These are phyloP conservation scores for Gymnopilus junonius DNA, from an alignment of 768 basidiomycete species.

Conservation along the genomic window DNA sequence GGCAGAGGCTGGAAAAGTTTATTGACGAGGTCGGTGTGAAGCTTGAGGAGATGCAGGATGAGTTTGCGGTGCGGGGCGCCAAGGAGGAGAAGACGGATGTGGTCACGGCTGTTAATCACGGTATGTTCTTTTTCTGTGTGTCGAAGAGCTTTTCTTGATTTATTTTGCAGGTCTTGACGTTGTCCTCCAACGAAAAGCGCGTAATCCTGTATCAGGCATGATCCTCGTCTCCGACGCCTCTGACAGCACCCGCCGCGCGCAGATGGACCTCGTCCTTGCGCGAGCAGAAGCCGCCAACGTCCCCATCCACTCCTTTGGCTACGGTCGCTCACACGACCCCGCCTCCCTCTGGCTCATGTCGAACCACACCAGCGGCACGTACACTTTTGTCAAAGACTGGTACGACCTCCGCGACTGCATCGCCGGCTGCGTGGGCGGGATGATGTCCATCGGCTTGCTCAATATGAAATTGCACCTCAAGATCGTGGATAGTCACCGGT, in stretches of 20 bases:
- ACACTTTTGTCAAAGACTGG: conserved; percentile 98
- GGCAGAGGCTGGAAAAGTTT: conserved; percentile 73
- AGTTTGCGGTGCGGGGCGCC: conserved; percentile 70
- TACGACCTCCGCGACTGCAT: conserved; percentile 93
- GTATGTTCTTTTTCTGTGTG: conserved; percentile 49
- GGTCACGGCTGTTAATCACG: conserved; percentile 97
- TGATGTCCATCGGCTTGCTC: conserved; percentile 93
- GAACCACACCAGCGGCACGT: conserved; percentile 96
- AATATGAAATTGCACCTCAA: conserved; percentile 96
- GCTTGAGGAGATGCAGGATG: conserved; percentile 46
- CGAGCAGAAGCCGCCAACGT: conserved; percentile 96
- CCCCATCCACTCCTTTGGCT: conserved; percentile 97
- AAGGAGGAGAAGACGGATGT: conserved; percentile 97
- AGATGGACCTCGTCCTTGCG: conserved; percentile 98
- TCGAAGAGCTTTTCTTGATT: too few species aligned
- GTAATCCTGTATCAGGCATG: conserved; percentile 91
- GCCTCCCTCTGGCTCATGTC: conserved; percentile 99
- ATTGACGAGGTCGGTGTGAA: conserved; percentile 67
- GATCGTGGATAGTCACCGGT: conserved; percentile 87
- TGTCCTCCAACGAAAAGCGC: conserved; percentile 90
- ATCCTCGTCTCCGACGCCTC: conserved; percentile 91
- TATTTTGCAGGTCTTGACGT: conserved; percentile 81
- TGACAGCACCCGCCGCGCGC: conserved; percentile 90
- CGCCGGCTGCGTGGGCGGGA: conserved; percentile 93
- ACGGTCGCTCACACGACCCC: conserved; percentile 96